Evolutionary conservation across 164 flowering plant genomes (phyloP).

Genomic region (Amborella trichopoda): DNA sequence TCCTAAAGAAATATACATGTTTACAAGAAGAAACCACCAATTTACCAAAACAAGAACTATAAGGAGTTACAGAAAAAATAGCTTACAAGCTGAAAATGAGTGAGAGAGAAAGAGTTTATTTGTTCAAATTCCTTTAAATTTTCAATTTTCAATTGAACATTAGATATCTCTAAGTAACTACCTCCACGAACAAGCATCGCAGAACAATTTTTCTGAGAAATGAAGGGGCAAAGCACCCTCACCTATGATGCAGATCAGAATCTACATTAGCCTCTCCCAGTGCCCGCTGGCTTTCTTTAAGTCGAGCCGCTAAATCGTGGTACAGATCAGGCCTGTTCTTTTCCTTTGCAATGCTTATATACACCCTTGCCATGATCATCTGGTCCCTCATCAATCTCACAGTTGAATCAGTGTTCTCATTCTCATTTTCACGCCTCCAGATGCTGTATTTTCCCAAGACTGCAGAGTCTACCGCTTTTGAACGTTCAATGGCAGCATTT

Average conservation of each 20-base stretch:
- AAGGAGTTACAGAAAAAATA: background rate
- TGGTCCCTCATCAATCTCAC: slow-evolving; percentile 94
- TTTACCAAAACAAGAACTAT: background rate
- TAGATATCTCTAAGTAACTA: no score
- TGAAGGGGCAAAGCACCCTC: no score
- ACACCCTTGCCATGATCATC: slow-evolving; percentile 93
- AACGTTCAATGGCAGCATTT: slow-evolving; percentile 91
- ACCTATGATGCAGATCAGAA: slow-evolving; percentile 78
- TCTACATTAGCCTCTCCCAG: slow-evolving; percentile 77
- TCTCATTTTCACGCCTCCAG: slow-evolving; percentile 90
- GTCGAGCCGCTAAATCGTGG: slow-evolving; percentile 46
- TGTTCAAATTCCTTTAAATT: no score
- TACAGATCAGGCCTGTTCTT: slow-evolving; percentile 59
- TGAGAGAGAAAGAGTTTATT: no score
- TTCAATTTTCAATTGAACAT: no score
- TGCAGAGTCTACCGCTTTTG: slow-evolving; percentile 89
- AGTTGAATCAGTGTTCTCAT: slow-evolving; percentile 80
- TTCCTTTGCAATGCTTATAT: slow-evolving; percentile 67
- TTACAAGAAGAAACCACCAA: background rate
- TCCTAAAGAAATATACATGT: background rate
- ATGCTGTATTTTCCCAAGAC: slow-evolving; percentile 88
- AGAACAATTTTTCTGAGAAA: no score
- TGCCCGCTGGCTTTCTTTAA: slow-evolving; percentile 85
- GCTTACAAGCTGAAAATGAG: no score
- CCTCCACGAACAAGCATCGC: no score